Evolutionary conservation across 805 yeast genomes (phyloP).

Genomic region (Isabelozyma rhagii): DNA sequence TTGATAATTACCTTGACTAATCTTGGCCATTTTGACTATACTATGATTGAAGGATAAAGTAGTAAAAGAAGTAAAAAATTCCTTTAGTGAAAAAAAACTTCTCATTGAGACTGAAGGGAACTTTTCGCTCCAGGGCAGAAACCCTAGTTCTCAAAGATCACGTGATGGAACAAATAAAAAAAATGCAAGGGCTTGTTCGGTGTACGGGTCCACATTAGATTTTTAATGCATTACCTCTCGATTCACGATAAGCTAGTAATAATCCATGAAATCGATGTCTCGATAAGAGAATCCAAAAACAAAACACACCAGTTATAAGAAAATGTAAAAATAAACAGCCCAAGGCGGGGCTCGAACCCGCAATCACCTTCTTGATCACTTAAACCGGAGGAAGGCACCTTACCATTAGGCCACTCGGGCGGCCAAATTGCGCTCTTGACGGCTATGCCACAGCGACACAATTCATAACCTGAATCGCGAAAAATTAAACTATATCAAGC

Average conservation of each 20-base stretch:
- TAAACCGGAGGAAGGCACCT: constrained; percentile 65
- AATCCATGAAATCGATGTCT: too few species aligned
- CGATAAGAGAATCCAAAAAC: neutral
- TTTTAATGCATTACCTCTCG: too few species aligned
- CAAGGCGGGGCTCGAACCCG: constrained; percentile 81
- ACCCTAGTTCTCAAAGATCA: constrained; percentile 1
- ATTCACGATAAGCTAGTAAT: too few species aligned
- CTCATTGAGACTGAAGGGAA: constrained; percentile 3
- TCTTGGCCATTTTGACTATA: constrained; percentile 51
- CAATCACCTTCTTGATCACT: constrained; percentile 49
- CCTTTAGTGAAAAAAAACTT: constrained; percentile 5
- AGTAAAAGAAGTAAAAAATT: constrained; percentile 4
- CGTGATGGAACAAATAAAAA: neutral
- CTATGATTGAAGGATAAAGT: constrained; percentile 2
- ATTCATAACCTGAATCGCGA: neutral
- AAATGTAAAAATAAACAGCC: constrained; percentile 29
- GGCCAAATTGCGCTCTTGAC: neutral
- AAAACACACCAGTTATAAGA: neutral
- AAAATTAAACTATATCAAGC: neutral
- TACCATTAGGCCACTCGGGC: constrained; percentile 75
- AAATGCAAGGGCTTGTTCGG: neutral
- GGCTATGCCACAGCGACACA: neutral
- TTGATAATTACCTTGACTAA: constrained; percentile 54
- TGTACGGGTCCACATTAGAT: neutral
- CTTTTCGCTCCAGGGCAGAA: constrained; percentile 6